Conservation (phyloP, 331 rosid species). For the Quercus phellos region DNA sequence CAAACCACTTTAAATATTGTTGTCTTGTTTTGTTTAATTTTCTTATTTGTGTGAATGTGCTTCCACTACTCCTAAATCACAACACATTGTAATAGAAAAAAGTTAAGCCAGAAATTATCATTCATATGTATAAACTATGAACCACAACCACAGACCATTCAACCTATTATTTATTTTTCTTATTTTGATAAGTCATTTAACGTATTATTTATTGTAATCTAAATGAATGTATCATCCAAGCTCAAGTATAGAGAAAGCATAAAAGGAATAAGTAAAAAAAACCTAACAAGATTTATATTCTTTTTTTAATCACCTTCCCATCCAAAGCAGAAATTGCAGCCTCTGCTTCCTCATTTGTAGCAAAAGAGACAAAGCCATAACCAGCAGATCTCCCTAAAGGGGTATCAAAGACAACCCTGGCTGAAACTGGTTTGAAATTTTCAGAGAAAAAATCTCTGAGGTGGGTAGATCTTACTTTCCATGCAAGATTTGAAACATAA, state of each 20-base stretch:
- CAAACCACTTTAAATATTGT: too few relatives aligned
- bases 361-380: conserved; percentile 78
- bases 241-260: neutral
- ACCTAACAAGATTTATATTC: neutral
- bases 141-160: conserved; percentile 1
- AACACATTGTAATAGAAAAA: neutral
- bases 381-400: conserved; percentile 67
- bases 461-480: conserved; percentile 77
- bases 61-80: too few relatives aligned
- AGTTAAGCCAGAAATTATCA: neutral
- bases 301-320: conserved; percentile 54
- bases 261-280: conserved; percentile 4
- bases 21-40: too few relatives aligned
- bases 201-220: neutral
- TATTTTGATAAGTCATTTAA: neutral
- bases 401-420: conserved; percentile 75
- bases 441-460: conserved; percentile 61
- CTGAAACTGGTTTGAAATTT: conserved; percentile 71
- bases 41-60: too few relatives aligned
- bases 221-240: neutral
- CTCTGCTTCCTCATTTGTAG: conserved; percentile 70
- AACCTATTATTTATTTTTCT: neutral
- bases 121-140: neutral
- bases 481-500: conserved; percentile 69
- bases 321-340: conserved; percentile 67